Percentiles rank a stretch among this genome's conserved stretches.
These are phyloP conservation scores for Fremontodendron californicum DNA, from an alignment of 345 rosid species.

Conservation along the genomic window DNA sequence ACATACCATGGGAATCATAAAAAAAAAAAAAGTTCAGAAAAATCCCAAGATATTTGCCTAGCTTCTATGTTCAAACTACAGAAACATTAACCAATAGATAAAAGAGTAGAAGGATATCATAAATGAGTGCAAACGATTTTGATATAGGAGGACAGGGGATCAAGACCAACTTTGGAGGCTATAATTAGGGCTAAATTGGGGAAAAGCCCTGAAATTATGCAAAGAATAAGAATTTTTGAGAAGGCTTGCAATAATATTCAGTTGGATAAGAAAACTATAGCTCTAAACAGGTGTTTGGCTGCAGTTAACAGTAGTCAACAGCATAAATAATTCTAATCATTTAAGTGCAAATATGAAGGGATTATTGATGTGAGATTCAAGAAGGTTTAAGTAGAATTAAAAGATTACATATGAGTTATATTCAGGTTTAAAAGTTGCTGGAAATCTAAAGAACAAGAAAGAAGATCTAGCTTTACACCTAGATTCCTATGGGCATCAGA, in stretches of 20 bases:
- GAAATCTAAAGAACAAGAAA: neutral
- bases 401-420: neutral
- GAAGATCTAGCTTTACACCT: neutral
- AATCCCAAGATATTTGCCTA: no score
- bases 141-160: neutral
- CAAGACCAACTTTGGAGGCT: neutral
- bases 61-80: no score
- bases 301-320: neutral
- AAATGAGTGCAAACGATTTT: no score
- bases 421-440: neutral
- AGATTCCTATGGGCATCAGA: neutral
- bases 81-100: no score
- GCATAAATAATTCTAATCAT: neutral
- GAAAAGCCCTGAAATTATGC: neutral
- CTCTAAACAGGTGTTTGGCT: neutral
- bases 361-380: neutral
- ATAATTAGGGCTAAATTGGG: neutral
- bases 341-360: neutral
- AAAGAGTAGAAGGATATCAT: no score
- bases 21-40: no score
- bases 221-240: neutral
- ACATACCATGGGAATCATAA: no score
- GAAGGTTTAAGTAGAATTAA: neutral
- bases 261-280: neutral
- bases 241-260: neutral